Percentiles rank a stretch among this genome's conserved stretches.
Evolutionary conservation across 768 basidiomycete genomes (phyloP).

Genomic region (Hebeloma cylindrosporum): DNA sequence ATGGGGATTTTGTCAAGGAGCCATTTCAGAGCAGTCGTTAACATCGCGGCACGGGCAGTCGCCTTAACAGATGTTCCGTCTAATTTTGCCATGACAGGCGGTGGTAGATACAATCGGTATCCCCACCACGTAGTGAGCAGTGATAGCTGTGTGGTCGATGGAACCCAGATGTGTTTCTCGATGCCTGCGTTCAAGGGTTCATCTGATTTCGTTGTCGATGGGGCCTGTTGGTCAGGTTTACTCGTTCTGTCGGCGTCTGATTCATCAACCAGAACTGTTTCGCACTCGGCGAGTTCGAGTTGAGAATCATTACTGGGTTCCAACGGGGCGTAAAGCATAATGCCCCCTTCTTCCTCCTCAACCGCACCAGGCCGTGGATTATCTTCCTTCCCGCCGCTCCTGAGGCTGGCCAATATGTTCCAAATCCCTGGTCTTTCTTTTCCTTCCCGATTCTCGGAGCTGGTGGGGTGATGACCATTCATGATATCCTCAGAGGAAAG

Average conservation of each 20-base stretch:
- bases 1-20: constrained; percentile 64
- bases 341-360: constrained; percentile 49
- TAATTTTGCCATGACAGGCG: constrained; percentile 66
- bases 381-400: constrained; percentile 20
- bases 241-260: constrained; percentile 18
- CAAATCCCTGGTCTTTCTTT: constrained; percentile 51
- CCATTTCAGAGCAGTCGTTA: constrained; percentile 75
- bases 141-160: constrained; percentile 72
- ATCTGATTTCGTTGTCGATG: constrained; percentile 2
- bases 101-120: constrained; percentile 75
- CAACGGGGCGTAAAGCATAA: constrained; percentile 80
- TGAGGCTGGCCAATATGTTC: constrained; percentile 54
- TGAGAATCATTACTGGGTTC: constrained; percentile 60
- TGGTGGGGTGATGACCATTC: constrained; percentile 40
- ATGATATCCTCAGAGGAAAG: constrained; percentile 64
- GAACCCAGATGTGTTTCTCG: constrained; percentile 58
- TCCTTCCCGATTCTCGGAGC: constrained; percentile 8
- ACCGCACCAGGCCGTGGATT: constrained; percentile 25
- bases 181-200: constrained; percentile 18
- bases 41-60: constrained; percentile 71
- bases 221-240: constrained; percentile 11
- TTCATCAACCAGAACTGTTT: constrained; percentile 47
- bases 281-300: constrained; percentile 68
- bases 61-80: constrained; percentile 64
- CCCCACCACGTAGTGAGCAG: constrained; percentile 81